phyloP scores from a whole-genome alignment of 176 grass and related monocot species.

The Saccharum spontaneum region DNA sequence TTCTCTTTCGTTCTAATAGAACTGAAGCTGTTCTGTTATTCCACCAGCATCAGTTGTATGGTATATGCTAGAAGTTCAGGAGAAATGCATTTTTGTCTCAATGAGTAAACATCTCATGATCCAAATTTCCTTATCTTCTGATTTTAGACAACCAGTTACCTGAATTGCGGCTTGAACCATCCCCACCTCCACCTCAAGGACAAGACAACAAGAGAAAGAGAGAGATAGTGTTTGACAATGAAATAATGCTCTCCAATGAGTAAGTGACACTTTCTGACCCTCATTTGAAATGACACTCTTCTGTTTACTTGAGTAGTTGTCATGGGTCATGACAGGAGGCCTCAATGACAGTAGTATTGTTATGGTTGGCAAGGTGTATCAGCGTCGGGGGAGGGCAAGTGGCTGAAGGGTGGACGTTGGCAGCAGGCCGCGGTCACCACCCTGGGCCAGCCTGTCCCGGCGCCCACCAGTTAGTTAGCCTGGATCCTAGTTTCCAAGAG shows the following conservation, averaged over 20 bases:
- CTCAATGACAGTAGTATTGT: background rate
- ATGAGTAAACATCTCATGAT: constrained; percentile 1
- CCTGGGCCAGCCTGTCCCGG: no score
- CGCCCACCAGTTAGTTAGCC: no score
- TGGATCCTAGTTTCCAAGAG: no score
- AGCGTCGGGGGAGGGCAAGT: no score
- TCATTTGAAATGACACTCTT: background rate
- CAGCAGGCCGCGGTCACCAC: no score
- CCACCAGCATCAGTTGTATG: background rate
- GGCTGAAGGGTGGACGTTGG: no score
- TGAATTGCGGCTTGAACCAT: constrained; percentile 45
- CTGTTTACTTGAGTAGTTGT: background rate
- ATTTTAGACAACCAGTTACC: constrained; percentile 36
- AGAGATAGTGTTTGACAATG: constrained; percentile 37
- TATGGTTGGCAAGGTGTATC: no score
- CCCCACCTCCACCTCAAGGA: constrained; percentile 42
- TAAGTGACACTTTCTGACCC: constrained; percentile 36
- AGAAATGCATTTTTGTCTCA: background rate
- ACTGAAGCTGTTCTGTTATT: background rate
- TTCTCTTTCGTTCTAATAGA: background rate
- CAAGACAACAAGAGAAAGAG: constrained; percentile 6
- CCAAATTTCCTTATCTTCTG: constrained; percentile 9
- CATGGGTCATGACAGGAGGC: background rate
- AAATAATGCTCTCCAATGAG: constrained; percentile 47
- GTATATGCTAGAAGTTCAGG: background rate